These are phyloP conservation scores for Dothiorella sarmentorum DNA, from an alignment of 2,329 filamentous ascomycete species.

Conservation along the genomic window DNA sequence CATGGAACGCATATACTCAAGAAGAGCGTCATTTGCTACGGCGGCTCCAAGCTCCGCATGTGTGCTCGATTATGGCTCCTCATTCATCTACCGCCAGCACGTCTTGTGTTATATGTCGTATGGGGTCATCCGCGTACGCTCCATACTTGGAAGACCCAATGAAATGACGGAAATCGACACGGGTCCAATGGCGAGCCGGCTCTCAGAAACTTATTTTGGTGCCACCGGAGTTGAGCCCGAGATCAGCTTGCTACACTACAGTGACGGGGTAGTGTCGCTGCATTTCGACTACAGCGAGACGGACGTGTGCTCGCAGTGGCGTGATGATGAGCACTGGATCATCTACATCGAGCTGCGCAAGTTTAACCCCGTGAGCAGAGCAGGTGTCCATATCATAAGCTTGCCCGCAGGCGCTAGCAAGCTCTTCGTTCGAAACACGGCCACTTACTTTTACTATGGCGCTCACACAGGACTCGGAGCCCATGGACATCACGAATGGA, in stretches of 20 bases:
- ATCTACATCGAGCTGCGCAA: constrained; percentile 22
- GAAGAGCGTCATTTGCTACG: constrained; percentile 57
- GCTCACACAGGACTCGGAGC: constrained; percentile 55
- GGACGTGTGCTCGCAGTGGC: neutral
- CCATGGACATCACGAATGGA: constrained; percentile 61
- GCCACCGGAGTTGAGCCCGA: constrained; percentile 11
- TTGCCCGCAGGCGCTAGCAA: constrained; percentile 37
- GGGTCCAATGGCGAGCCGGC: neutral
- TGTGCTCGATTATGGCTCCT: constrained; percentile 57
- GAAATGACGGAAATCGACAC: neutral
- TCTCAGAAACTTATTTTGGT: neutral
- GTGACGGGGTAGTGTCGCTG: constrained; percentile 32
- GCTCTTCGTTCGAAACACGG: constrained; percentile 66
- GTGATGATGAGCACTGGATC: neutral
- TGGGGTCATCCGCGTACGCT: neutral
- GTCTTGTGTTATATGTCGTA: constrained; percentile 58
- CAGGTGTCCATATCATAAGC: neutral
- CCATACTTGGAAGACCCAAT: neutral
- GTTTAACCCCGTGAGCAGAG: constrained; percentile 15
- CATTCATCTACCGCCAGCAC: constrained; percentile 62
- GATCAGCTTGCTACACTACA: constrained; percentile 32
- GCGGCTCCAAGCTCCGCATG: constrained; percentile 61
- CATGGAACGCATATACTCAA: constrained; percentile 59
- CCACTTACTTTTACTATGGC: constrained; percentile 61
- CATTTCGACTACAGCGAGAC: constrained; percentile 20